Evolutionary conservation across 352 stramenopile species (phyloP).

Genomic region (Blastocystis sp.): DNA sequence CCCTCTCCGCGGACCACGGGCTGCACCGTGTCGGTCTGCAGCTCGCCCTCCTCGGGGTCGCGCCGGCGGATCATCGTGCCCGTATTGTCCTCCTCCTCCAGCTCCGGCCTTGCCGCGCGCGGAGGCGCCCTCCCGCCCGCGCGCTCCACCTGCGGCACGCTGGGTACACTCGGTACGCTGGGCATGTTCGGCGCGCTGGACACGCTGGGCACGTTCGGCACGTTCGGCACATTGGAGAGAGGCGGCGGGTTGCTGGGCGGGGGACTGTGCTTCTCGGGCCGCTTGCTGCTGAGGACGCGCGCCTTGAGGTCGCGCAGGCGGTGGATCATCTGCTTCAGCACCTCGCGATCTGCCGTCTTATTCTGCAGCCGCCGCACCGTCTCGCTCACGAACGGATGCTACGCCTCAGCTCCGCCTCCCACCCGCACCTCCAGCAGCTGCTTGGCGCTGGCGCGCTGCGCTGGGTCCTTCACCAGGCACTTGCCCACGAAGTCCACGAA

Average conservation of each 20-base stretch:
- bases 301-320: conserved; percentile 3
- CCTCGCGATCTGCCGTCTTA: not conserved
- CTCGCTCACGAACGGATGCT: conserved; percentile 35
- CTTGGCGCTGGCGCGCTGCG: conserved; percentile 64
- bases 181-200: too few relatives aligned
- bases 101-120: too few relatives aligned
- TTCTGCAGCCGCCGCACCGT: not conserved
- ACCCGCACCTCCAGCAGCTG: conserved; percentile 62
- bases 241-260: too few relatives aligned
- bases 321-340: conserved; percentile 9
- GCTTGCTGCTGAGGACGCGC: not conserved
- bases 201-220: too few relatives aligned
- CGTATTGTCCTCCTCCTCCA: too few relatives aligned
- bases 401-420: not conserved
- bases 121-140: too few relatives aligned
- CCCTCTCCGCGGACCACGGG: not conserved
- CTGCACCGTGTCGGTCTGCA: not conserved
- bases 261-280: not conserved
- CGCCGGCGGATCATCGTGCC: too few relatives aligned
- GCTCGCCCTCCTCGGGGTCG: too few relatives aligned
- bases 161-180: too few relatives aligned
- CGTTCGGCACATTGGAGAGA: too few relatives aligned
- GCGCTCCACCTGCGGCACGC: too few relatives aligned
- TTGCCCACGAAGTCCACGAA: conserved; percentile 65
- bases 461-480: not conserved